Percentiles rank a stretch among this genome's conserved stretches.
Evolutionary conservation across 2,329 filamentous ascomycete species (phyloP).

Genomic region (Fusarium cicatricum): DNA sequence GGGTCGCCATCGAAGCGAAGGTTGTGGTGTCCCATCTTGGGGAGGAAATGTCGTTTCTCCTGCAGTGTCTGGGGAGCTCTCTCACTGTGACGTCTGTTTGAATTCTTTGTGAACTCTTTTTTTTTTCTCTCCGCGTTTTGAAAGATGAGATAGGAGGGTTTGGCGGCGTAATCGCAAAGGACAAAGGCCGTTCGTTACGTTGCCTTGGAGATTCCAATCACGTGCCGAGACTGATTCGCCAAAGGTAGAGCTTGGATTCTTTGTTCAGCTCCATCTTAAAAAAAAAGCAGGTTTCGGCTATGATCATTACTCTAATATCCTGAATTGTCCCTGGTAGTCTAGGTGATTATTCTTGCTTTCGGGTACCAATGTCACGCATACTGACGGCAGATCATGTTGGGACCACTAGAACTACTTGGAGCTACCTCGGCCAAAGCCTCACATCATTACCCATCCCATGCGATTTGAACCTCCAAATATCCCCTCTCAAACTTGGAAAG

Average conservation of each 20-base stretch:
- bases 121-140: not conserved
- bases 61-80: no score
- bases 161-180: not conserved
- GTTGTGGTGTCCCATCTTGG: constrained; percentile 46
- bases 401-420: no score
- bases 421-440: no score
- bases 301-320: not conserved
- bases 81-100: no score
- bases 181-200: not conserved
- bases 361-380: no score
- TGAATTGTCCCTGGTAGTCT: not conserved
- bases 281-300: not conserved
- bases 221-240: constrained; percentile 8
- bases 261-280: not conserved
- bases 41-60: no score
- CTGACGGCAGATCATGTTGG: no score
- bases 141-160: not conserved
- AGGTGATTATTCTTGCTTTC: no score
- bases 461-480: no score
- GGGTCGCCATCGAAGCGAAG: constrained; percentile 48
- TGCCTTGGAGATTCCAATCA: constrained; percentile 26
- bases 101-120: no score
- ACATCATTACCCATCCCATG: no score
- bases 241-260: not conserved
- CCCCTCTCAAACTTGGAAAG: no score